Percentiles rank a stretch among this genome's conserved stretches.
phyloP scores from a whole-genome alignment of 352 stramenopile genomes.

The Phytophthora fragariae region DNA sequence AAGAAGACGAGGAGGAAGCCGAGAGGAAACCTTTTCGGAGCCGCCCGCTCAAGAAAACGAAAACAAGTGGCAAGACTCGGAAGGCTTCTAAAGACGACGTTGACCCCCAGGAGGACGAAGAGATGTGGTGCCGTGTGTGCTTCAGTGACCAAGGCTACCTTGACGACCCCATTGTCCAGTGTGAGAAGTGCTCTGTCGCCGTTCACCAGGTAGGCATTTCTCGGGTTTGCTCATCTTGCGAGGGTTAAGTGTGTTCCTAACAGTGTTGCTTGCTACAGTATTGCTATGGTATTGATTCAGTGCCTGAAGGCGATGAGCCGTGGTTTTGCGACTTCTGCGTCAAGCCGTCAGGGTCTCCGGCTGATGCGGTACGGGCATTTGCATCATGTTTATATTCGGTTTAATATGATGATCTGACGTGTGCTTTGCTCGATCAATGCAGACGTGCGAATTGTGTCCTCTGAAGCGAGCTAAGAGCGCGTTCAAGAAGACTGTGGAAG shows the following conservation, averaged over 20 bases:
- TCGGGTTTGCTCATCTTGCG: not conserved
- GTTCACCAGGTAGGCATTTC: constrained; percentile 76
- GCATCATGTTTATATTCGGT: not conserved
- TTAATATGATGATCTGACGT: not conserved
- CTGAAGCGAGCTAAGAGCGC: constrained; percentile 70
- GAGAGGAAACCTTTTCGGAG: constrained; percentile 44
- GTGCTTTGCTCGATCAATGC: constrained; percentile 17
- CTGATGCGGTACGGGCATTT: constrained; percentile 51
- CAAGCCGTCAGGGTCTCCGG: constrained; percentile 45
- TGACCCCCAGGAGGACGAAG: constrained; percentile 74
- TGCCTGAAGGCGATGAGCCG: constrained; percentile 81
- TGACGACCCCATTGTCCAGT: constrained; percentile 90
- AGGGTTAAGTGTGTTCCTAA: not conserved
- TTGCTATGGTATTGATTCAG: constrained; percentile 86
- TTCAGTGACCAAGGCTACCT: constrained; percentile 89
- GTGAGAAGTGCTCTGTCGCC: constrained; percentile 83
- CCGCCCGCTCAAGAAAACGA: constrained; percentile 45
- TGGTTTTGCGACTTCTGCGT: constrained; percentile 90
- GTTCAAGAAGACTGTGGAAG: constrained; percentile 87
- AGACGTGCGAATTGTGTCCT: constrained; percentile 84
- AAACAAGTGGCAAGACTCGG: constrained; percentile 26
- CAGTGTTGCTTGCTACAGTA: constrained; percentile 56
- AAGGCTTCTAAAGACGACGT: constrained; percentile 38
- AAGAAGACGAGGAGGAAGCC: constrained; percentile 50
- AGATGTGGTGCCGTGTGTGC: constrained; percentile 92